Conservation (phyloP, 495 filamentous ascomycete species). For the Penicillium atrosanguineum region DNA sequence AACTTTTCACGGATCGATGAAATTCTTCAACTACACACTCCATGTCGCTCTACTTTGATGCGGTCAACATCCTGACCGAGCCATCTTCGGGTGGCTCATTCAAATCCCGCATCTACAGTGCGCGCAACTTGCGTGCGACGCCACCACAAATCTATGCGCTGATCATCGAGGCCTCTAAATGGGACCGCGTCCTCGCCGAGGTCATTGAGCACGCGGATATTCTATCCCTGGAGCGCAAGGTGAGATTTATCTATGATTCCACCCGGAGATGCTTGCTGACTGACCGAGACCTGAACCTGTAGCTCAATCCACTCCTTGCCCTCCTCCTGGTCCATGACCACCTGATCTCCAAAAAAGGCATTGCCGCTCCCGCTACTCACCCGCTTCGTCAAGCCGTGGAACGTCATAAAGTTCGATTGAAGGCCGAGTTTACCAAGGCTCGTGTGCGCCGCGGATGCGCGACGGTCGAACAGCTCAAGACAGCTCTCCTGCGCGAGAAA, state of each 20-base stretch:
- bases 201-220: conserved; percentile 76
- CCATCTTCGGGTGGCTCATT: conserved; percentile 70
- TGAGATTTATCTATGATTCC: conserved; percentile 29
- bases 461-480: conserved; percentile 60
- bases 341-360: conserved; percentile 73
- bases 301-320: conserved; percentile 80
- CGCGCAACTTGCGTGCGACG: conserved; percentile 64
- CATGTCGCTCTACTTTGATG: conserved; percentile 97
- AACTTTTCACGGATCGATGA: not conserved
- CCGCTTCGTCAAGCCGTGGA: conserved; percentile 71
- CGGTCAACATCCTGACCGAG: conserved; percentile 66
- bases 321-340: conserved; percentile 85
- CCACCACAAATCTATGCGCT: conserved; percentile 85
- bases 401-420: conserved; percentile 75
- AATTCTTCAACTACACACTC: not conserved
- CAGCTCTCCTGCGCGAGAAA: conserved; percentile 47
- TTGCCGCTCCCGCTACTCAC: conserved; percentile 73
- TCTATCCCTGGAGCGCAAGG: conserved; percentile 76
- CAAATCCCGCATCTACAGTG: conserved; percentile 73
- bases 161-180: conserved; percentile 81
- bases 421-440: conserved; percentile 76
- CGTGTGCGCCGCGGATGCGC: conserved; percentile 68
- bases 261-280: conserved; percentile 33
- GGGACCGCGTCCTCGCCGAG: conserved; percentile 79
- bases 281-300: conserved; percentile 35